phyloP scores from a whole-genome alignment of 805 yeast genomes.

The Starmera quercuum region DNA sequence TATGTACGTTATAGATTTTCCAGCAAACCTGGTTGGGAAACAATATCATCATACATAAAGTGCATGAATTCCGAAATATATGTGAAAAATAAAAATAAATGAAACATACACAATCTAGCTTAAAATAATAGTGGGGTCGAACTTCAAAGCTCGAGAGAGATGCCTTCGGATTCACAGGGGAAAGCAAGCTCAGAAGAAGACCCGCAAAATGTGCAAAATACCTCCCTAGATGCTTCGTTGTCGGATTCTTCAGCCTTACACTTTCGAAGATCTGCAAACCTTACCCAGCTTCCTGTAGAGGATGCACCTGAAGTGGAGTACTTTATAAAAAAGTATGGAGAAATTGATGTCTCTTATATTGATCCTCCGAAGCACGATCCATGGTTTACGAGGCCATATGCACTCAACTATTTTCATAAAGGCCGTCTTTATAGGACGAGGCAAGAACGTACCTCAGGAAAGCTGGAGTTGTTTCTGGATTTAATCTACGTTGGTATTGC shows the following conservation, averaged over 20 bases:
- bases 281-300: background rate
- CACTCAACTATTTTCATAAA: constrained; percentile 52
- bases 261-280: background rate
- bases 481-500: constrained; percentile 58
- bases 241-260: background rate
- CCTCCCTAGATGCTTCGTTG: too few relatives aligned
- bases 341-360: constrained; percentile 38
- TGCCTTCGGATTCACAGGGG: too few relatives aligned
- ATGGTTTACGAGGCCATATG: constrained; percentile 44
- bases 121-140: too few relatives aligned
- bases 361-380: constrained; percentile 26
- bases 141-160: too few relatives aligned
- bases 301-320: constrained; percentile 18
- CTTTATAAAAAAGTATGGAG: constrained; percentile 42
- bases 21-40: too few relatives aligned
- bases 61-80: too few relatives aligned
- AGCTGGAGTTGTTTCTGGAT: constrained; percentile 53
- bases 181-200: too few relatives aligned
- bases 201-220: too few relatives aligned
- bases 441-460: constrained; percentile 44
- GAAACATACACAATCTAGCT: too few relatives aligned
- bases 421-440: constrained; percentile 49
- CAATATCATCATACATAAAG: too few relatives aligned
- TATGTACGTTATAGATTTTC: too few relatives aligned
- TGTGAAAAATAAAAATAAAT: too few relatives aligned